These are phyloP conservation scores for Ceratocystis smalleyi DNA, from an alignment of 2,329 filamentous ascomycete genomes.

Conservation along the genomic window DNA sequence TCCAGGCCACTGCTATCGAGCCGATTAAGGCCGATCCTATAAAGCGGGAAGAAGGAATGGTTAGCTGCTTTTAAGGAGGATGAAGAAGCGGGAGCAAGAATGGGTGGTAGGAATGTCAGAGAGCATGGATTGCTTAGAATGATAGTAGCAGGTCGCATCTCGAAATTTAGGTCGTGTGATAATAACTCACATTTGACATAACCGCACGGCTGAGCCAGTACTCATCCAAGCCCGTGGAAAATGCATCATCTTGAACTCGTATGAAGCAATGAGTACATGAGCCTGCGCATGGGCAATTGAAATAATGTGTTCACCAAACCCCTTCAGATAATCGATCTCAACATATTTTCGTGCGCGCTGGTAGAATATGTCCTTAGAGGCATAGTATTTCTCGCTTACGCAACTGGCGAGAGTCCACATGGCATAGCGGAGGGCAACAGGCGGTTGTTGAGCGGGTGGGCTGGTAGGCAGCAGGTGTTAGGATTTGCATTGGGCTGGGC, in stretches of 20 bases:
- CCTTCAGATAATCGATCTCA: conserved; percentile 78
- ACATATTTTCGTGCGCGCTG: conserved; percentile 77
- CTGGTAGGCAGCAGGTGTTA: conserved; percentile 24
- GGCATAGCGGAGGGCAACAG: conserved; percentile 76
- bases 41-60: conserved; percentile 24
- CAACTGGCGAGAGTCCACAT: conserved; percentile 94
- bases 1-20: conserved; percentile 70
- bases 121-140: too few relatives aligned
- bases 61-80: not conserved
- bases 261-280: conserved; percentile 62
- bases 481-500: too few relatives aligned
- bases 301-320: conserved; percentile 78
- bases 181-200: conserved; percentile 59
- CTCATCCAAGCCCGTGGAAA: conserved; percentile 94
- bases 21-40: conserved; percentile 80
- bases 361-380: conserved; percentile 78
- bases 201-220: conserved; percentile 61
- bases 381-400: conserved; percentile 63
- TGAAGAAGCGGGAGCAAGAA: too few relatives aligned
- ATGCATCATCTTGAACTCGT: conserved; percentile 96
- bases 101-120: too few relatives aligned
- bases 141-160: not conserved
- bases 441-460: conserved; percentile 69
- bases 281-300: conserved; percentile 75
- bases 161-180: not conserved